Conservation (phyloP, 805 yeast genomes). For the Starmerella sp. region DNA sequence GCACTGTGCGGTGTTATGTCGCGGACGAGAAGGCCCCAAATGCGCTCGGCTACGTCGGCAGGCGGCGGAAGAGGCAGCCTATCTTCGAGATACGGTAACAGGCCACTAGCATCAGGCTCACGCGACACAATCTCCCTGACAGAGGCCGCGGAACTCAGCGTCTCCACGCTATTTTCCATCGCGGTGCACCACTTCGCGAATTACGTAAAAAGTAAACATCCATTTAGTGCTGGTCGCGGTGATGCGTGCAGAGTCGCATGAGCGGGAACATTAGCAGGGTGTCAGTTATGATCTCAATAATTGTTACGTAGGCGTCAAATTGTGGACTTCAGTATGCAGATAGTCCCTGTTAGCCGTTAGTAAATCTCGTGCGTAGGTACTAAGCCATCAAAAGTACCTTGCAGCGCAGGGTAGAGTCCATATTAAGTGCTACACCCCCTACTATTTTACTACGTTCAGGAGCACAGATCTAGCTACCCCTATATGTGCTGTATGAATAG, state of each 20-base stretch:
- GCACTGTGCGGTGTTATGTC: background rate
- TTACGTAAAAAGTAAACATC: background rate
- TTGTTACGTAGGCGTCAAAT: no score
- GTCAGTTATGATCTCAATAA: no score
- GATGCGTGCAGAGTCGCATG: no score
- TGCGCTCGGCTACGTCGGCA: background rate
- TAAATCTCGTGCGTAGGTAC: no score
- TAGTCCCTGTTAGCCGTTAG: no score
- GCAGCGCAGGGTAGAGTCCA: no score
- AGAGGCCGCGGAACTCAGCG: background rate
- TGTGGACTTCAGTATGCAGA: no score
- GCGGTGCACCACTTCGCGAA: background rate
- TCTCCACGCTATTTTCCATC: background rate
- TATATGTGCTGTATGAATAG: constrained; percentile 80
- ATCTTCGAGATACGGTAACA: background rate
- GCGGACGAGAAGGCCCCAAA: background rate
- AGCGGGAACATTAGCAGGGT: no score
- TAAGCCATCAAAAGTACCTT: no score
- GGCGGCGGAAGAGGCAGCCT: background rate
- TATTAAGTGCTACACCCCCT: no score
- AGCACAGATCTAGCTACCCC: constrained; percentile 48
- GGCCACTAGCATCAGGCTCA: constrained; percentile 1
- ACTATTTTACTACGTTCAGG: no score
- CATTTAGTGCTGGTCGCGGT: background rate
- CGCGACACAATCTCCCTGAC: background rate